Evolutionary conservation across 1,139 yeast genomes (phyloP).

Genomic region (Taiozyma sp.): DNA sequence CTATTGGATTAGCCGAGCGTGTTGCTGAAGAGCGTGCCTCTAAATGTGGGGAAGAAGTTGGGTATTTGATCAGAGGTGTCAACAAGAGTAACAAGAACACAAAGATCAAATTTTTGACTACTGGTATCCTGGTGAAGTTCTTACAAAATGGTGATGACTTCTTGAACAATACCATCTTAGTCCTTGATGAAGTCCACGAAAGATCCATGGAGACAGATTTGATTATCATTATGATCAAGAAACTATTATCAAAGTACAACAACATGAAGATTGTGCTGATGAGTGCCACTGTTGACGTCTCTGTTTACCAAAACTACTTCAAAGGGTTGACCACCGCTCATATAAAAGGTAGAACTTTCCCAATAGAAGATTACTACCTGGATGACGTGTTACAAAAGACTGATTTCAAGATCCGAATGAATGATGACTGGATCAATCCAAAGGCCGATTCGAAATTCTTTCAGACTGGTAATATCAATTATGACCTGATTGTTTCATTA

Average conservation of each 20-base stretch:
- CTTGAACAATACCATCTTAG: conserved; percentile 46
- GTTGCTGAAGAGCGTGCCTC: conserved; percentile 78
- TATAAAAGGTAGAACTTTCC: conserved; percentile 91
- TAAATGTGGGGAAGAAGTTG: conserved; percentile 71
- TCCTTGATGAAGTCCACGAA: conserved; percentile 95
- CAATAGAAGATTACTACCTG: conserved; percentile 70
- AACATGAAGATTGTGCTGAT: conserved; percentile 69
- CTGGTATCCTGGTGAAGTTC: conserved; percentile 88
- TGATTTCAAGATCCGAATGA: conserved; percentile 42
- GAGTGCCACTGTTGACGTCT: conserved; percentile 90
- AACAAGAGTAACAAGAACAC: conserved; percentile 59
- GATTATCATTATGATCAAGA: conserved; percentile 68
- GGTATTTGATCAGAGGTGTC: conserved; percentile 89
- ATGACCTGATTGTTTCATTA: conserved; percentile 57
- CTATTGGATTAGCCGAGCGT: conserved; percentile 91
- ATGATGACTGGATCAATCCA: conserved; percentile 38
- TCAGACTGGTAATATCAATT: conserved; percentile 62
- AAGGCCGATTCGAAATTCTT: conserved; percentile 60
- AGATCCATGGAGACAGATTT: conserved; percentile 89
- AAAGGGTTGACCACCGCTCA: conserved; percentile 45
- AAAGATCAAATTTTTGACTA: conserved; percentile 78
- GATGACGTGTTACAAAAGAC: conserved; percentile 54
- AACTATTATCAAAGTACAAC: conserved; percentile 38
- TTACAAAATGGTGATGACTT: conserved; percentile 51
- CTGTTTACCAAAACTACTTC: conserved; percentile 65